phyloP scores from a whole-genome alignment of 768 basidiomycete species.

The Mycena rosella region DNA sequence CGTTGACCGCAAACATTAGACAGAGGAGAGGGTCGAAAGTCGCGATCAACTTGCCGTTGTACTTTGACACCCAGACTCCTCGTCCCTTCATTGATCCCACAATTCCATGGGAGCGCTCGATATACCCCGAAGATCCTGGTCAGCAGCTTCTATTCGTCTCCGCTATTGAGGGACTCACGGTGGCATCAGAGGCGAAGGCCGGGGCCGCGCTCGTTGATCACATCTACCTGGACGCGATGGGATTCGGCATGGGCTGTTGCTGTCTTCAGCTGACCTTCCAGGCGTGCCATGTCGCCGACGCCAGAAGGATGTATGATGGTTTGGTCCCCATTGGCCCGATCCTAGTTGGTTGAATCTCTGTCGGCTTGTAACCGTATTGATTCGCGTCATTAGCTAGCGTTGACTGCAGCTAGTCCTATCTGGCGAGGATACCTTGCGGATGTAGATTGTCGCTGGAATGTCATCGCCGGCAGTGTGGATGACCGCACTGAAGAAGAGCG shows the following conservation, averaged over 20 bases:
- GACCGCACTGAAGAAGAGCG: slow-evolving; percentile 97
- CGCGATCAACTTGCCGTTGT: slow-evolving; percentile 94
- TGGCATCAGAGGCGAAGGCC: slow-evolving; percentile 79
- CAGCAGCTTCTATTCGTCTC: slow-evolving; percentile 37
- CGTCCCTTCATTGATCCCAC: slow-evolving; percentile 92
- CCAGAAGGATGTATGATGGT: slow-evolving; percentile 95
- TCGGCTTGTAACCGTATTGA: slow-evolving; percentile 1
- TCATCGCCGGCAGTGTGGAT: slow-evolving; percentile 98
- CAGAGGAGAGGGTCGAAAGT: slow-evolving; percentile 92
- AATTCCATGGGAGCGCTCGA: slow-evolving; percentile 88
- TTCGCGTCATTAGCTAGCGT: slow-evolving; percentile 72
- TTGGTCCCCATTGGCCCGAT: slow-evolving; percentile 95
- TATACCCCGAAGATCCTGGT: slow-evolving; percentile 91
- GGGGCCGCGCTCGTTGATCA: slow-evolving; percentile 92
- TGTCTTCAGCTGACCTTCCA: slow-evolving; percentile 99
- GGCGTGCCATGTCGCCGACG: slow-evolving; percentile 93
- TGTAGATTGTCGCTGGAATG: slow-evolving; percentile 99
- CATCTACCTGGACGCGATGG: slow-evolving; percentile 99
- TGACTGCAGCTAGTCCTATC: slow-evolving; percentile 94
- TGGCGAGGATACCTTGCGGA: slow-evolving; percentile 97
- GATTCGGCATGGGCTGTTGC: slow-evolving; percentile 99
- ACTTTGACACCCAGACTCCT: slow-evolving; percentile 88
- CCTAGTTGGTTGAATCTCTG: slow-evolving; percentile 68
- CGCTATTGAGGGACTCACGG: slow-evolving; percentile 23
- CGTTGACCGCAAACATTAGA: slow-evolving; percentile 97